A percentile compares a stretch with the other conserved stretches of the same genome.
Evolutionary conservation across 495 filamentous ascomycete species (phyloP).

Genomic region (Tuber melanosporum): DNA sequence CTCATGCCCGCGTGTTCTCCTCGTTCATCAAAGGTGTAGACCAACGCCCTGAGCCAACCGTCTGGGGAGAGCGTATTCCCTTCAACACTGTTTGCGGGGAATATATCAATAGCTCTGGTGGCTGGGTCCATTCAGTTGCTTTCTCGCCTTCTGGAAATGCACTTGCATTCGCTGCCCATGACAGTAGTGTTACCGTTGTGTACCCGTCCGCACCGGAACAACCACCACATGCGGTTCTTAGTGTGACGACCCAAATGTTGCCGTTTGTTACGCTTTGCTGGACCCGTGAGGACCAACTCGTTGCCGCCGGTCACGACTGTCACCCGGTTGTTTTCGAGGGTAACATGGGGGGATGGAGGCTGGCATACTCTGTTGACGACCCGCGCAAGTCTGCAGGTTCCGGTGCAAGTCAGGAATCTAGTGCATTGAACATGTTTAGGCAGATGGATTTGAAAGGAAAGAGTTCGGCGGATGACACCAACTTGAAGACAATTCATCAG

Average conservation of each 20-base stretch:
- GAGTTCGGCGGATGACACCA: slow-evolving; percentile 68
- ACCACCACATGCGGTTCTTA: slow-evolving; percentile 79
- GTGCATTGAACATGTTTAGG: slow-evolving; percentile 96
- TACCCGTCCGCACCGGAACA: slow-evolving; percentile 91
- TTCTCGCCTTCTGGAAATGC: slow-evolving; percentile 90
- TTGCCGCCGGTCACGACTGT: slow-evolving; percentile 93
- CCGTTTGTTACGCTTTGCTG: slow-evolving; percentile 89
- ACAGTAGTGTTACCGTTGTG: slow-evolving; percentile 91
- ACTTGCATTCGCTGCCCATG: slow-evolving; percentile 85
- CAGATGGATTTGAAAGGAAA: slow-evolving; percentile 98
- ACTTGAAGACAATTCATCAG: slow-evolving; percentile 92
- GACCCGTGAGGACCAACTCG: slow-evolving; percentile 87
- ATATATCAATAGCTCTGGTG: slow-evolving; percentile 87
- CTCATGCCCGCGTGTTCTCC: slow-evolving; percentile 93
- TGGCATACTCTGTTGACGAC: slow-evolving; percentile 75
- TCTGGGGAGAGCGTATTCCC: slow-evolving; percentile 90
- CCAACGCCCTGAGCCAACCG: slow-evolving; percentile 73
- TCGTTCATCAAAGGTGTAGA: slow-evolving; percentile 94
- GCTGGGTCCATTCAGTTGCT: slow-evolving; percentile 85
- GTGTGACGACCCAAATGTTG: slow-evolving; percentile 77
- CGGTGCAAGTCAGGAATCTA: slow-evolving; percentile 47
- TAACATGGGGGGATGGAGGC: slow-evolving; percentile 74
- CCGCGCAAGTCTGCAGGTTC: slow-evolving; percentile 58
- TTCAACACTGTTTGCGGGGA: slow-evolving; percentile 98
- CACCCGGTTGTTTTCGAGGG: slow-evolving; percentile 87